A percentile compares a stretch with the other conserved stretches of the same genome.
Evolutionary conservation across 2,329 filamentous ascomycete species (phyloP).

Genomic region (Teratosphaeria destructans): DNA sequence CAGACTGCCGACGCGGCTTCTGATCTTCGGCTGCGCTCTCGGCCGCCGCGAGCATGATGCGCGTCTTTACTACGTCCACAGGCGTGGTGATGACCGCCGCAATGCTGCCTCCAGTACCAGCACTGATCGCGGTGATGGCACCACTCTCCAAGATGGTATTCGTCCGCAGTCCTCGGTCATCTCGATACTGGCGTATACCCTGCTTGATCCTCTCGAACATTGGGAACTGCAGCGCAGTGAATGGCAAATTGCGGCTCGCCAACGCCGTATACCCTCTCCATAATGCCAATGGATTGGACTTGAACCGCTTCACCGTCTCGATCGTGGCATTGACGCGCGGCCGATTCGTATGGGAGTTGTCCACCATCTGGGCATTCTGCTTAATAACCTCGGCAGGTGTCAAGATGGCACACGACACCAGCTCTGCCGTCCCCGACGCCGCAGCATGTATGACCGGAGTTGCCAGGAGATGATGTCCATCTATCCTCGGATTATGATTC

Average conservation of each 20-base stretch:
- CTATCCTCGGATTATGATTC: constrained; percentile 36
- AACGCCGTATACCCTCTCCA: constrained; percentile 71
- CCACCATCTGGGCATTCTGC: constrained; percentile 83
- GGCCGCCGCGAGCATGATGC: constrained; percentile 67
- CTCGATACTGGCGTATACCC: constrained; percentile 38
- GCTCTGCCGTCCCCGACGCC: constrained; percentile 67
- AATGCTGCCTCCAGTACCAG: constrained; percentile 61
- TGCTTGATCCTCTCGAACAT: constrained; percentile 65
- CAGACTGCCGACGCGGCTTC: constrained; percentile 2
- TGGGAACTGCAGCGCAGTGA: constrained; percentile 81
- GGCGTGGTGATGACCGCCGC: constrained; percentile 79
- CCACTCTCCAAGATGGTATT: constrained; percentile 54
- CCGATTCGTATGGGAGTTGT: constrained; percentile 24
- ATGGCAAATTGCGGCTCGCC: constrained; percentile 72
- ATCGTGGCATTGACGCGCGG: constrained; percentile 40
- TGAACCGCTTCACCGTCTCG: constrained; percentile 48
- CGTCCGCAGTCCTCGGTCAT: constrained; percentile 27
- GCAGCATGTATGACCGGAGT: constrained; percentile 60
- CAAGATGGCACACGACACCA: constrained; percentile 75
- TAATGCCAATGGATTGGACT: constrained; percentile 43
- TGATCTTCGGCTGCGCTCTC: constrained; percentile 21
- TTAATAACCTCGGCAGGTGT: constrained; percentile 87
- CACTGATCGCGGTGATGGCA: constrained; percentile 60
- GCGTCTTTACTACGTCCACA: constrained; percentile 79
- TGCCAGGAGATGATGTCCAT: constrained; percentile 42